Base-by-base conservation (phyloP, 371 early-diverging fungal genomes). In the Mucor piriformis region DNA sequence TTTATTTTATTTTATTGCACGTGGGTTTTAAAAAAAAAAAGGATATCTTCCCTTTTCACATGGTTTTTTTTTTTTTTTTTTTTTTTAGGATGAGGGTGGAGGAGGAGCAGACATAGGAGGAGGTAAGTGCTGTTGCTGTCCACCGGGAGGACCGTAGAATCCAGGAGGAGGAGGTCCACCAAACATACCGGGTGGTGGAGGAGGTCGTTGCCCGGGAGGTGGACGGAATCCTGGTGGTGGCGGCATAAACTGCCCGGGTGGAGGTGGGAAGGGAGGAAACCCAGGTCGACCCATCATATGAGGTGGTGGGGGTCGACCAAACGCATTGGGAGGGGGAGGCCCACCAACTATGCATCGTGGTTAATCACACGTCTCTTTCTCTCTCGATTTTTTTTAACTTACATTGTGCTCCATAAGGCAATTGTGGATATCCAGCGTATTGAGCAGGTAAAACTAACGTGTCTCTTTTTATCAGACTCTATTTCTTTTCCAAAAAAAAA, bases 251-350 rank as follows among this genome's bases (percentile, higher is more conserved):
- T 74, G 73, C 2, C 82, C 78, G 34, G 73, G 74, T 29, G 80
- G 79, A 40, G 81, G 83, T 34, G 73, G 73, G n/a, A 71, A 71
- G 15, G 74, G 66, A 64, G 82, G 81, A 25, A 75, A 81, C 25
- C 79, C 73, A 40, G 82, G 84, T 51, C 75, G 67, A n/a, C 69
- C 63, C 73, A 73, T 77, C 75, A 71, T 80, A 72, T 72, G 78
- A 66, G 75, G 72, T 59, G 72, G 67, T 51, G 66, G 69, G 42
- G 72, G 72, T 66, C 66, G 57, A 47, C 59, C 47, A 53, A 56
- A 59, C 34, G 37, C 54, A 55, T 18, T 18, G 18, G 42, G 42
- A 4, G 66, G 69, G 20, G 72, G 70, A 25, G 73, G 69, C 15
- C 57, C 62, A 33, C 59, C 62, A 55, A 59, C 69, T 65, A 63